phyloP scores from a whole-genome alignment of 208 protist genomes.

The Leishmania gerbilli region DNA sequence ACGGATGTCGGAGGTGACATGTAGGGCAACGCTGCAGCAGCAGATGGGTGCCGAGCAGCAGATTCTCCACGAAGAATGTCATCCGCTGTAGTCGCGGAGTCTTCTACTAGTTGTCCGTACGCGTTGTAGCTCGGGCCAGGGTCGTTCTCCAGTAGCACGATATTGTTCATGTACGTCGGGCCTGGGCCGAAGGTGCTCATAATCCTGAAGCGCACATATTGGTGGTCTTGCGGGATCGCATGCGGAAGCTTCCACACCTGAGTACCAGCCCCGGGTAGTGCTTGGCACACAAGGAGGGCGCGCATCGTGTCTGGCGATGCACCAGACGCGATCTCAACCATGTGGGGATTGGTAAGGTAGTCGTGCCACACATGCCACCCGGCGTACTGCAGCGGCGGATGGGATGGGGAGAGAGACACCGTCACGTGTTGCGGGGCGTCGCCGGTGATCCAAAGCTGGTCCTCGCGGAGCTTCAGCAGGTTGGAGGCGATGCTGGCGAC shows the following conservation, averaged over 20 bases:
- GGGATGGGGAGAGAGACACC: constrained; percentile 39
- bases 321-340: constrained; percentile 76
- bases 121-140: constrained; percentile 57
- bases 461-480: constrained; percentile 61
- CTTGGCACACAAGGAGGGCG: constrained; percentile 71
- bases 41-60: neutral
- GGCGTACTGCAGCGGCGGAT: constrained; percentile 74
- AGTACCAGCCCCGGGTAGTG: constrained; percentile 73
- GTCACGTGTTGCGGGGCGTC: constrained; percentile 83
- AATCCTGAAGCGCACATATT: constrained; percentile 70
- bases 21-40: constrained; percentile 6
- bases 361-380: constrained; percentile 91
- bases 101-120: neutral
- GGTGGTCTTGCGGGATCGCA: constrained; percentile 63
- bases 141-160: constrained; percentile 75
- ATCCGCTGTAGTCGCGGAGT: neutral
- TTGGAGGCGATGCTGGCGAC: constrained; percentile 67
- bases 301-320: constrained; percentile 38
- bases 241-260: constrained; percentile 83
- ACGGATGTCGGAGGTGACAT: neutral
- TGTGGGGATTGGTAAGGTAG: constrained; percentile 82
- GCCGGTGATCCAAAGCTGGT: constrained; percentile 81
- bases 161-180: constrained; percentile 86
- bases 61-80: neutral
- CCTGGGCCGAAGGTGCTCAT: constrained; percentile 72